Evolutionary conservation across 768 basidiomycete genomes (phyloP), one percentile per base, ranked within the genome.

Genomic region (Porpolomopsis calyptriformis): DNA sequence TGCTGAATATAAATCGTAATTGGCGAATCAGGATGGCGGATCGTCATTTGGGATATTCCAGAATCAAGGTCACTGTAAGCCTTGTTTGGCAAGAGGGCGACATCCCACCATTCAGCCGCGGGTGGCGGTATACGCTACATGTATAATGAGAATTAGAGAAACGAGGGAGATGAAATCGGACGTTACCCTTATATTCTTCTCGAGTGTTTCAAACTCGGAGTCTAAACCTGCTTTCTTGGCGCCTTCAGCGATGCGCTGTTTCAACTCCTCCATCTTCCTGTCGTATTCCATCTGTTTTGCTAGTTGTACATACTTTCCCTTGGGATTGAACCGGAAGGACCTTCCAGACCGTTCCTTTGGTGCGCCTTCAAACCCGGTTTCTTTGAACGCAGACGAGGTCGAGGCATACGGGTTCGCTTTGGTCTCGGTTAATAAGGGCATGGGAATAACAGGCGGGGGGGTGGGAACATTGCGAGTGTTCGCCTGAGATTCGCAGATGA

Each of bases 61-160:
- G 73, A 60, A 2, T 64, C 64, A 41, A 94, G 60, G 48, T 93
- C 91, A 37, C 78, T 75, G 61, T 98, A 98, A 3, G 67, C 73
- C 64, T 85, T 82, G 53, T 70, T 81, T 0, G 88, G 85, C 8
- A 99, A 67, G 11, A 97, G 67, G 0, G 87, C 75, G 18, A 77
- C 81, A 64, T 99, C 96, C 96, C 96, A 99, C 96, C 96, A 99
- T 61, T 98, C 96, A 3, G 82, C 77, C 4, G 78, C 82, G 0
- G 94, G 94, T 5, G 94, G 96, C 1, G 88, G 76, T 45, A 79
- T 78, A 36, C 92, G 74, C 84, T 93, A 54, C 48, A 35, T 11
- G 41, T 5, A 7, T 20, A 24, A 20, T 41, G 27, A 39, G 36
- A 40, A 26, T 36, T 4, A 27, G 26, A 8, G 11, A 23, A 7